phyloP scores from a whole-genome alignment of 1,284 basidiomycete species.

The Xerocomus nothofagi region DNA sequence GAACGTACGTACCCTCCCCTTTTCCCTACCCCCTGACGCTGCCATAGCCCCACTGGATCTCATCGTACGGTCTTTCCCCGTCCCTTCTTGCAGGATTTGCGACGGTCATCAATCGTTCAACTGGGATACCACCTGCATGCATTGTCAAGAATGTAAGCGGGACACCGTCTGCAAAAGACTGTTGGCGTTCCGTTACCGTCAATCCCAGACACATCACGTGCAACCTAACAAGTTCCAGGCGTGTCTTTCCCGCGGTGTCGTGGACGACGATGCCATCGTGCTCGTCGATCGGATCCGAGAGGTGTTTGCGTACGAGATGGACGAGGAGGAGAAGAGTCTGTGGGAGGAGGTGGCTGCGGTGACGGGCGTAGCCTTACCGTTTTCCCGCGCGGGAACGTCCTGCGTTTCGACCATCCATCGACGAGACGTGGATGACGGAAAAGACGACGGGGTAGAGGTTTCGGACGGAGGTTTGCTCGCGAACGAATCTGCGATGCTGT shows the following conservation, averaged over 20 bases:
- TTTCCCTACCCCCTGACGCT: not conserved
- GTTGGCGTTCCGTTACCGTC: constrained; percentile 22
- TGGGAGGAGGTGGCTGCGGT: constrained; percentile 32
- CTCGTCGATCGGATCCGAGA: constrained; percentile 15
- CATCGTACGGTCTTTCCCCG: not conserved
- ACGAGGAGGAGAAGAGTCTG: constrained; percentile 31
- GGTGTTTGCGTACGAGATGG: constrained; percentile 19
- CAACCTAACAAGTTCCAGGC: constrained; percentile 2
- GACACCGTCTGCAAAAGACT: constrained; percentile 28
- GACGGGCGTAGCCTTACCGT: constrained; percentile 16
- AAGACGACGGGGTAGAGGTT: constrained; percentile 13
- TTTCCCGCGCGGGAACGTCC: constrained; percentile 14
- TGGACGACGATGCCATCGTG: constrained; percentile 10
- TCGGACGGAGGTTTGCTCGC: constrained; percentile 19
- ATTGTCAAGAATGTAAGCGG: constrained; percentile 32
- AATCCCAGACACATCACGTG: constrained; percentile 8
- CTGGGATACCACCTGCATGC: constrained; percentile 21
- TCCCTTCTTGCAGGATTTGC: constrained; percentile 21
- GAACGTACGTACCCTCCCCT: constrained; percentile 26
- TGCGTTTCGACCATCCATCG: constrained; percentile 11
- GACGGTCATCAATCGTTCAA: constrained; percentile 23
- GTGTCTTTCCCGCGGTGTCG: not conserved
- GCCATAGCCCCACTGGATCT: constrained; percentile 1
- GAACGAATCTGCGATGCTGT: constrained; percentile 16
- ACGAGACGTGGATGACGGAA: constrained; percentile 7